Evolutionary conservation across 2,329 filamentous ascomycete species (phyloP).

Genomic region (Curvularia sp.): DNA sequence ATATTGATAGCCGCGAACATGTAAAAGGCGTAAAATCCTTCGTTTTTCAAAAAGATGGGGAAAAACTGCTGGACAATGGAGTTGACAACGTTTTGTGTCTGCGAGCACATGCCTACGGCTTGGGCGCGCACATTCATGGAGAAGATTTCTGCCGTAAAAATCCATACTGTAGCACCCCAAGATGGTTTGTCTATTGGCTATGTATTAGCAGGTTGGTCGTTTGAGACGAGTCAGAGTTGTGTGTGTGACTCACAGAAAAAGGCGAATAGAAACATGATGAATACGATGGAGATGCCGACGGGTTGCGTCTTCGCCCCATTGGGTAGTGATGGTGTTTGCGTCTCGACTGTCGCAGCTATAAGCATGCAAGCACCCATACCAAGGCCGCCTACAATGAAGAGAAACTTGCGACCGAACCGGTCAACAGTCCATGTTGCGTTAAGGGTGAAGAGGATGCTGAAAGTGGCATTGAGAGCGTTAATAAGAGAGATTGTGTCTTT

Average conservation of each 20-base stretch:
- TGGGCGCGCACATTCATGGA: conserved; percentile 75
- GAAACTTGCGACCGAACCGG: conserved; percentile 72
- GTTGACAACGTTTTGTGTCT: conserved; percentile 67
- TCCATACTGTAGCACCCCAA: conserved; percentile 74
- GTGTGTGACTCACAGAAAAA: conserved; percentile 60
- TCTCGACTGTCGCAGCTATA: conserved; percentile 65
- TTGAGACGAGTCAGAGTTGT: background rate
- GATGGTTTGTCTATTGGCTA: conserved; percentile 65
- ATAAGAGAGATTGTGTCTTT: conserved; percentile 68
- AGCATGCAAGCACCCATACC: conserved; percentile 77
- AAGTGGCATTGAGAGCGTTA: conserved; percentile 76
- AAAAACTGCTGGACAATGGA: conserved; percentile 74
- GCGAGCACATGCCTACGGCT: conserved; percentile 70
- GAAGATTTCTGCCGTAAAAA: conserved; percentile 74
- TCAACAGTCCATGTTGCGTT: conserved; percentile 78
- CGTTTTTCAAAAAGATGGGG: conserved; percentile 68
- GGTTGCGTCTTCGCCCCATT: conserved; percentile 63
- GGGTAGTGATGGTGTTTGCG: conserved; percentile 61
- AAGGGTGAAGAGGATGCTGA: conserved; percentile 74
- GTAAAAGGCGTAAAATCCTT: conserved; percentile 63
- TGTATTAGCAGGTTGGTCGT: conserved; percentile 30
- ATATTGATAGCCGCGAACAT: conserved; percentile 60
- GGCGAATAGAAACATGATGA: conserved; percentile 70
- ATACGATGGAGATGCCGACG: conserved; percentile 72
- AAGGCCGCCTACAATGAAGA: conserved; percentile 71